phyloP scores from a whole-genome alignment of 345 rosid species.

The Linum usitatissimum region DNA sequence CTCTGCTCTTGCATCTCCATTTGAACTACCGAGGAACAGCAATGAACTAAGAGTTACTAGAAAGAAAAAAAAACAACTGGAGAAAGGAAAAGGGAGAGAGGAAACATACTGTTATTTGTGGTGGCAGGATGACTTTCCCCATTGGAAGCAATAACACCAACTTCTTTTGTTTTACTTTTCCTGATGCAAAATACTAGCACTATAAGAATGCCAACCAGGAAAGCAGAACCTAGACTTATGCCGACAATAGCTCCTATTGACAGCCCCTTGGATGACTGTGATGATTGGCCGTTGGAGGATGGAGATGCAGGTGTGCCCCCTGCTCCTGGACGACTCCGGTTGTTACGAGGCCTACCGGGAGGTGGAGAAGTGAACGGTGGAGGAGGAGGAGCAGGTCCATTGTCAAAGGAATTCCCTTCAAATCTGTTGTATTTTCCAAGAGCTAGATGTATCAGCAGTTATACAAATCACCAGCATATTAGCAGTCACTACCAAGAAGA shows the following conservation, averaged over 20 bases:
- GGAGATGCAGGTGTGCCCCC: conserved; percentile 22
- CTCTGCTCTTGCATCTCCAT: conserved; percentile 54
- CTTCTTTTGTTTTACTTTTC: conserved; percentile 35
- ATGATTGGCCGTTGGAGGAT: conserved; percentile 27
- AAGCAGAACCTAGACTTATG: conserved; percentile 49
- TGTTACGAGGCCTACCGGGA: conserved; percentile 39
- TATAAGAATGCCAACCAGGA: conserved; percentile 44
- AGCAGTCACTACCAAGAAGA: conserved; percentile 3
- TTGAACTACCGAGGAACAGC: conserved; percentile 23
- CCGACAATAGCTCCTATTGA: conserved; percentile 56
- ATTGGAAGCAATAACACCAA: conserved; percentile 33
- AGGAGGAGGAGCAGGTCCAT: conserved; percentile 65
- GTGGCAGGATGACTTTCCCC: conserved; percentile 36
- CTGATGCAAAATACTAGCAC: conserved; percentile 36
- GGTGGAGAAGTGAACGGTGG: conserved; percentile 54
- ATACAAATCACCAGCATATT: neutral
- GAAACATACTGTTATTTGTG: conserved; percentile 28
- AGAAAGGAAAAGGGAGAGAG: conserved; percentile 3
- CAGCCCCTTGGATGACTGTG: conserved; percentile 41
- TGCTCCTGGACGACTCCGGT: conserved; percentile 36
- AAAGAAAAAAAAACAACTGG: neutral
- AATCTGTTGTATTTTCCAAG: conserved; percentile 43
- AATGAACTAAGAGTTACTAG: neutral
- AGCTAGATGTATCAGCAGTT: conserved; percentile 13
- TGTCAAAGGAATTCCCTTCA: conserved; percentile 74